phyloP scores from a whole-genome alignment of 768 basidiomycete genomes.

The Suillus paluster region DNA sequence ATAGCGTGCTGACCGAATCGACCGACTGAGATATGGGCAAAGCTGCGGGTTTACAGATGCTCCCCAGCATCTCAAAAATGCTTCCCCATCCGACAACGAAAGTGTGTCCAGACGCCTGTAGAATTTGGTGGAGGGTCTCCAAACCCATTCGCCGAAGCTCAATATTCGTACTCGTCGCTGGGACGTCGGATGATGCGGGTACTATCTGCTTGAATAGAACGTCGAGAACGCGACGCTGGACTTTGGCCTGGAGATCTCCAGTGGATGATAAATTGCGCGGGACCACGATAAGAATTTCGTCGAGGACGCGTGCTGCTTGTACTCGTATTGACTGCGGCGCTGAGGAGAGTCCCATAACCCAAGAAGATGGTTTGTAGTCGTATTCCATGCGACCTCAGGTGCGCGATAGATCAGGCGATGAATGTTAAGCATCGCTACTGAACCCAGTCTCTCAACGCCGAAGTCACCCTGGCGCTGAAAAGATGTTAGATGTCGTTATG shows the following conservation, averaged over 20 bases:
- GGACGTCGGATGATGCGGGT: constrained; percentile 35
- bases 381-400: constrained; percentile 84
- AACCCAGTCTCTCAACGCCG: constrained; percentile 86
- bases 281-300: constrained; percentile 80
- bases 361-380: constrained; percentile 82
- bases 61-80: constrained; percentile 90
- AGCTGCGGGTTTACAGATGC: constrained; percentile 72
- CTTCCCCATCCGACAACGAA: constrained; percentile 92
- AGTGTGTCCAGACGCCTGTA: constrained; percentile 91
- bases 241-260: constrained; percentile 65
- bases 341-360: constrained; percentile 66
- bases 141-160: constrained; percentile 89
- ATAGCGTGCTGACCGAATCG: constrained; percentile 48
- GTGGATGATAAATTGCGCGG: constrained; percentile 68
- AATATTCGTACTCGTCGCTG: constrained; percentile 52
- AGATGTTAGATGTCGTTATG: constrained; percentile 5
- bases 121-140: constrained; percentile 86
- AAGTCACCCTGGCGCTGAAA: constrained; percentile 89
- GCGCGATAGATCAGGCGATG: constrained; percentile 85
- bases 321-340: constrained; percentile 82
- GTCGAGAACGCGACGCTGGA: constrained; percentile 84
- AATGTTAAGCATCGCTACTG: constrained; percentile 81
- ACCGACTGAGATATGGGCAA: constrained; percentile 40
- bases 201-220: constrained; percentile 84
- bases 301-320: constrained; percentile 87